Conservation (phyloP, 345 rosid species). For the Pistacia integerrima region DNA sequence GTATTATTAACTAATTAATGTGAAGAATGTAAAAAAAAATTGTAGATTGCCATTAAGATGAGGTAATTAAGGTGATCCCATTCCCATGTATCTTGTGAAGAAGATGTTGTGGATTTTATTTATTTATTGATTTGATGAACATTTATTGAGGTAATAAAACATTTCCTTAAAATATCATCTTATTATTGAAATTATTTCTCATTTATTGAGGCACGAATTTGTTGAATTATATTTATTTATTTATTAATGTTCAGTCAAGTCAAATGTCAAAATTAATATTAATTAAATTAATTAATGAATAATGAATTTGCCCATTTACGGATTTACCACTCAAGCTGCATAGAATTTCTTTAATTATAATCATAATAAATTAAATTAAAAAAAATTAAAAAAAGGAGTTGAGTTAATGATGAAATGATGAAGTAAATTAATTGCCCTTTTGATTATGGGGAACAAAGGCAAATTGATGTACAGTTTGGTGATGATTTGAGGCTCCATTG, state of each 20-base stretch:
- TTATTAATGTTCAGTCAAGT: neutral
- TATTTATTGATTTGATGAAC: neutral
- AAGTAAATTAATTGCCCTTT: constrained; percentile 1
- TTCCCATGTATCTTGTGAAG: neutral
- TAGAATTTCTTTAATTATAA: neutral
- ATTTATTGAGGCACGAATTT: neutral
- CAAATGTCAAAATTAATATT: neutral
- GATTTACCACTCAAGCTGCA: constrained; percentile 5
- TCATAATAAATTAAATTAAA: neutral
- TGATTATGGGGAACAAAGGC: neutral
- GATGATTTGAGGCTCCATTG: constrained; percentile 18
- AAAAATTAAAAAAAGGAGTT: neutral
- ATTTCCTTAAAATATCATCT: neutral
- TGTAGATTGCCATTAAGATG: neutral
- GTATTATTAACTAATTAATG: neutral
- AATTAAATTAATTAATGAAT: too few relatives aligned
- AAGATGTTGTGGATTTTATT: neutral
- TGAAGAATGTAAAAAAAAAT: neutral
- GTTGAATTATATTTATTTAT: too few relatives aligned
- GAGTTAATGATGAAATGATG: constrained; percentile 9
- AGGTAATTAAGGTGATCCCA: neutral
- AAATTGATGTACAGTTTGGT: constrained; percentile 8
- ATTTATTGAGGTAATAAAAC: neutral
- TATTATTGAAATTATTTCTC: neutral
- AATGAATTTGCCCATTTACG: constrained; percentile 2